Evolutionary conservation across 257 asterid genomes (phyloP).

Genomic region (Fraxinus excelsior): DNA sequence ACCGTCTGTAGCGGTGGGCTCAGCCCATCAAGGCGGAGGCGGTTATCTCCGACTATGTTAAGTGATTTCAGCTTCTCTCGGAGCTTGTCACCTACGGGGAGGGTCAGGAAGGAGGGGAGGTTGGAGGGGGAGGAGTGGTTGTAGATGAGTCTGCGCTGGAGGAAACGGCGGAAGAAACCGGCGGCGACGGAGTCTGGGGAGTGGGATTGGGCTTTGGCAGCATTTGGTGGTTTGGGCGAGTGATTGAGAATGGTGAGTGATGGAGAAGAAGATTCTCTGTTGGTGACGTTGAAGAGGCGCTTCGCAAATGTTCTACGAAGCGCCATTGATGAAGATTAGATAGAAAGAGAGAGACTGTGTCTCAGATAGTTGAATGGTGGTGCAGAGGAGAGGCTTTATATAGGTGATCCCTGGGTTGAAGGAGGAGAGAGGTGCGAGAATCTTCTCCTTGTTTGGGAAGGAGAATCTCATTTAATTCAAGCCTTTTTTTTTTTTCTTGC

Average conservation of each 20-base stretch:
- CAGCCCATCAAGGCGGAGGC: slow-evolving; percentile 36
- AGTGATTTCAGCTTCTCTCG: slow-evolving; percentile 54
- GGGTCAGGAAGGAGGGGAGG: slow-evolving; percentile 47
- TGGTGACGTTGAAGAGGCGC: slow-evolving; percentile 30
- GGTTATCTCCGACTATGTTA: slow-evolving; percentile 36
- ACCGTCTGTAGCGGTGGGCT: slow-evolving; percentile 26
- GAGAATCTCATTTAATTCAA: background rate
- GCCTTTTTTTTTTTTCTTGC: no score
- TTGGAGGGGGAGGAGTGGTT: slow-evolving; percentile 41
- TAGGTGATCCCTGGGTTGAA: slow-evolving; percentile 39
- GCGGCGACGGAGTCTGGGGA: slow-evolving; percentile 29
- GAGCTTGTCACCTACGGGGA: slow-evolving; percentile 67
- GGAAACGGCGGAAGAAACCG: slow-evolving; percentile 43
- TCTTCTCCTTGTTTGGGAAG: background rate
- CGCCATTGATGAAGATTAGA: slow-evolving; percentile 49
- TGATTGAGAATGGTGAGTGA: background rate
- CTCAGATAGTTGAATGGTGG: slow-evolving; percentile 36
- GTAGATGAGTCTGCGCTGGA: slow-evolving; percentile 55
- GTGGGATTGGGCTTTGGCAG: slow-evolving; percentile 24
- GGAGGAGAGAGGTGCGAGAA: background rate
- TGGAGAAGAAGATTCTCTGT: background rate
- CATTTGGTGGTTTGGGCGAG: slow-evolving; percentile 25
- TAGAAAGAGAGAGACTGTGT: background rate
- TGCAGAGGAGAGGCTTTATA: slow-evolving; percentile 28
- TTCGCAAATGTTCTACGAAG: slow-evolving; percentile 48